Evolutionary conservation across 2,329 filamentous ascomycete genomes (phyloP).

Genomic region (Calonectria honghensis): DNA sequence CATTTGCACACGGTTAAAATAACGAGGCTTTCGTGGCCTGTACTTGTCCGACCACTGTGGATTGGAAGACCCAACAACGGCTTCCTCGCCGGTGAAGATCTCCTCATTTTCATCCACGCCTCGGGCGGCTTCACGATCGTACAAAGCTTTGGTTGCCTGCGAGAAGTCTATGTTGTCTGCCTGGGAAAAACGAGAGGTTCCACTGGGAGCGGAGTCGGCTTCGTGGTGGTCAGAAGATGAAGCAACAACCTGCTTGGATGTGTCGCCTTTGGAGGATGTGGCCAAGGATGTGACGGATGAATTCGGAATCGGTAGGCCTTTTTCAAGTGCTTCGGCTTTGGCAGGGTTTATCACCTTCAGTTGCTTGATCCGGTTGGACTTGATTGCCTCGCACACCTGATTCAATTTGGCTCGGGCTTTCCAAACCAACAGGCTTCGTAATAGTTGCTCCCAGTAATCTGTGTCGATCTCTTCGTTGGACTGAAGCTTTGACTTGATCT

Average conservation of each 20-base stretch:
- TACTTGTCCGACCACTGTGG: conserved; percentile 90
- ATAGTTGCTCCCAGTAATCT: conserved; percentile 97
- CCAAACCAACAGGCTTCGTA: conserved; percentile 89
- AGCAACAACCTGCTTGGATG: conserved; percentile 38
- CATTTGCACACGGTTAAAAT: conserved; percentile 99
- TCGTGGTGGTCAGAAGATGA: conserved; percentile 52
- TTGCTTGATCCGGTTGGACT: conserved; percentile 79
- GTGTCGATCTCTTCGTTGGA: conserved; percentile 95
- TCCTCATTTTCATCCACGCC: conserved; percentile 96
- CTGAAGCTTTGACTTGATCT: conserved; percentile 89
- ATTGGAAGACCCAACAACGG: conserved; percentile 75
- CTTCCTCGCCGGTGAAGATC: conserved; percentile 93
- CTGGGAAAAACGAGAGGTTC: conserved; percentile 81
- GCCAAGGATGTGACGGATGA: conserved; percentile 32
- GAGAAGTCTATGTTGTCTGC: conserved; percentile 87
- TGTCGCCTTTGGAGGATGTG: conserved; percentile 35
- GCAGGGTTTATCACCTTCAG: conserved; percentile 81
- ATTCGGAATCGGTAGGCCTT: conserved; percentile 34
- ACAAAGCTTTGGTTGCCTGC: conserved; percentile 89
- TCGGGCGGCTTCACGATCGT: conserved; percentile 93
- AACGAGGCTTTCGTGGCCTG: conserved; percentile 91
- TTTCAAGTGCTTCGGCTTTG: conserved; percentile 69
- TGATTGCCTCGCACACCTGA: conserved; percentile 85
- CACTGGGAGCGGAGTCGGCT: conserved; percentile 66
- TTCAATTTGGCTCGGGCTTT: conserved; percentile 92